Base-by-base conservation (phyloP, 176 grass and related monocot genomes). In the Musa itinerans region DNA sequence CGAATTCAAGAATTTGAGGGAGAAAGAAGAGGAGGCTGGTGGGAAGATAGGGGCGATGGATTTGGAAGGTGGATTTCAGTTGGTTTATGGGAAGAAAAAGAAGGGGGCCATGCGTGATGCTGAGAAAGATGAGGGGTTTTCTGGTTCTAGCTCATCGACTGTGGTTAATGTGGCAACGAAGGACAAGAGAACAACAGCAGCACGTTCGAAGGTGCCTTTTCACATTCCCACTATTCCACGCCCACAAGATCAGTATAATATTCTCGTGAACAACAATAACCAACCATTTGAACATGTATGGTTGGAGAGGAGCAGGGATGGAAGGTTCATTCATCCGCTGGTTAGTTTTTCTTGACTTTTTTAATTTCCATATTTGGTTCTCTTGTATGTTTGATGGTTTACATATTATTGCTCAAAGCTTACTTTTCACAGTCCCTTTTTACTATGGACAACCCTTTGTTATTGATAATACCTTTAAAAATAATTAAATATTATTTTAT, bases 251-350 rank as follows among this genome's bases (percentile, higher is more conserved):
- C 80, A 85, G 65, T 98, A 93, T 85, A 78, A 78, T 3, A 91
- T 98, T 71, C 79, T 72, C 15, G 95, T 91, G 58, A 87, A 98
- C 75, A 98, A 98, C 83, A 81, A 70, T 43, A 91, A 91, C 78
- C 82, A 84, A 8, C 95, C 95, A 2, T 98, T 98, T 78, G 65
- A 91, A 49, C 95, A 98, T 84, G 88, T 98, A 53, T 98, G 95
- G 90, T 84, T 98, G 3, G 90, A 91, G 65, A 83, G 73, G 65
- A 89, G 73, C 68, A 67, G 84, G 2, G 95, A 98, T 69, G 90
- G 86, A 55, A 81, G 75, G 1, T 78, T 71, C 70, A 78, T 93
- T 68, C 95, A 98, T 86, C 95, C 95, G 51, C 68, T 93, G 90
- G 95, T 93, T 74, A 75, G 58, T 69, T 65, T 57, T 67, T 9